Evolutionary conservation across 345 rosid genomes (phyloP).

Genomic region (Brassica carinata): DNA sequence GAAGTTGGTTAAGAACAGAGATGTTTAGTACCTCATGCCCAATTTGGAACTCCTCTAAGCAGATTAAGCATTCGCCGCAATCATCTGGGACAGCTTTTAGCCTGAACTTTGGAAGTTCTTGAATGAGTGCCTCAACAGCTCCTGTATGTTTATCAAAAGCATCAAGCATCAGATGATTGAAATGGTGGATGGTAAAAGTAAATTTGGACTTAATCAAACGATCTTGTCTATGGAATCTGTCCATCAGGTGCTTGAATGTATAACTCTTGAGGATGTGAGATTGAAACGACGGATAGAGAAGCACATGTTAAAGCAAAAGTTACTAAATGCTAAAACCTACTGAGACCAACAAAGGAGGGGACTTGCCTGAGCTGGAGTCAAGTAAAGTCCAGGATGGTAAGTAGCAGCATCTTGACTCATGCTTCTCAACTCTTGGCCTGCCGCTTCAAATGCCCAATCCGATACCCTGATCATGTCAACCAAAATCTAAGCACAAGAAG

Average conservation of each 20-base stretch:
- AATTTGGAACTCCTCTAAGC: slow-evolving; percentile 86
- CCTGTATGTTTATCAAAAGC: slow-evolving; percentile 58
- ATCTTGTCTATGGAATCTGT: slow-evolving; percentile 4
- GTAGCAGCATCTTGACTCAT: slow-evolving; percentile 88
- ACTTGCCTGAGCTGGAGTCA: slow-evolving; percentile 14
- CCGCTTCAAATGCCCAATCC: slow-evolving; percentile 99
- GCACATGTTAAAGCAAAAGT: slow-evolving; percentile 7
- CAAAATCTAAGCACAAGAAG: slow-evolving; percentile 57
- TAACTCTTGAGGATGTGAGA: neutral
- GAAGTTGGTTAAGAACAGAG: neutral
- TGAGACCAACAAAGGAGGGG: neutral
- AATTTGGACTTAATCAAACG: slow-evolving; percentile 3
- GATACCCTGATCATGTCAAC: slow-evolving; percentile 95
- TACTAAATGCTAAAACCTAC: slow-evolving; percentile 8
- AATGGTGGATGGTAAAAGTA: neutral
- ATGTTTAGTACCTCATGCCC: slow-evolving; percentile 75
- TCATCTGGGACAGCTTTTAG: slow-evolving; percentile 95
- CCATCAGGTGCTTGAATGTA: neutral
- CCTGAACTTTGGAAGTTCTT: slow-evolving; percentile 93
- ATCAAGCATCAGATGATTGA: slow-evolving; percentile 8
- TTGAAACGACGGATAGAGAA: neutral
- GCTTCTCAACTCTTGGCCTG: slow-evolving; percentile 98
- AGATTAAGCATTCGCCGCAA: slow-evolving; percentile 41
- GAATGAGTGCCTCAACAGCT: slow-evolving; percentile 96
- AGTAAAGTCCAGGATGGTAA: slow-evolving; percentile 92